Percentiles rank a stretch among this genome's conserved stretches.
Evolutionary conservation across 1,284 basidiomycete genomes (phyloP).

Genomic region (Pseudozyma tsukubaensis): DNA sequence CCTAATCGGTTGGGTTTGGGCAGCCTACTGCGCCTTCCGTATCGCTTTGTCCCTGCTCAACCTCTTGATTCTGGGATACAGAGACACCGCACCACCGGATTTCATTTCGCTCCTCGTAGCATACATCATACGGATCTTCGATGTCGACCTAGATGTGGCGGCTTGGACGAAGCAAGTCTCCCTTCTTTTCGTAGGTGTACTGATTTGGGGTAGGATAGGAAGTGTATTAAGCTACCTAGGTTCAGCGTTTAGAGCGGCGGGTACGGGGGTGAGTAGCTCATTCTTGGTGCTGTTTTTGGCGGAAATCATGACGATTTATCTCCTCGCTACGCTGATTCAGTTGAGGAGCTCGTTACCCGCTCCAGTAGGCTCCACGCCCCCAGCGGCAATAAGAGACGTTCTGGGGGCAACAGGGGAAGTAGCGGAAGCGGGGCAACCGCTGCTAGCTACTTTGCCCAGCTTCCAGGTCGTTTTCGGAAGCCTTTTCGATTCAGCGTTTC

Average conservation of each 20-base stretch:
- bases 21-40: slow-evolving; percentile 68
- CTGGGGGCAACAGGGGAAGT: slow-evolving; percentile 3
- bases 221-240: slow-evolving; percentile 69
- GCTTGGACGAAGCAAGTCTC: slow-evolving; percentile 69
- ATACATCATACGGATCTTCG: slow-evolving; percentile 63
- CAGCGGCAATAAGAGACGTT: neutral
- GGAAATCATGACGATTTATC: slow-evolving; percentile 70
- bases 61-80: slow-evolving; percentile 46
- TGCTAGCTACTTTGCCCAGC: slow-evolving; percentile 69
- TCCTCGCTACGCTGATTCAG: slow-evolving; percentile 70
- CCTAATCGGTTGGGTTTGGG: slow-evolving; percentile 67
- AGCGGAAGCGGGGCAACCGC: slow-evolving; percentile 31
- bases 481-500: slow-evolving; percentile 70
- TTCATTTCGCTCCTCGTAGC: slow-evolving; percentile 67
- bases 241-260: slow-evolving; percentile 67
- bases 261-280: slow-evolving; percentile 68
- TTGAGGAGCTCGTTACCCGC: slow-evolving; percentile 65
- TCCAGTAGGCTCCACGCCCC: slow-evolving; percentile 11
- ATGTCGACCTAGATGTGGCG: slow-evolving; percentile 68
- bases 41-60: slow-evolving; percentile 47
- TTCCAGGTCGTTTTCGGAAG: slow-evolving; percentile 69
- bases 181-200: slow-evolving; percentile 68
- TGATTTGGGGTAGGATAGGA: slow-evolving; percentile 70
- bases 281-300: slow-evolving; percentile 70
- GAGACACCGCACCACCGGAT: slow-evolving; percentile 64